Conservation (phyloP, 192 early-diverging fungal species). For the Rhizophagus sp. region DNA sequence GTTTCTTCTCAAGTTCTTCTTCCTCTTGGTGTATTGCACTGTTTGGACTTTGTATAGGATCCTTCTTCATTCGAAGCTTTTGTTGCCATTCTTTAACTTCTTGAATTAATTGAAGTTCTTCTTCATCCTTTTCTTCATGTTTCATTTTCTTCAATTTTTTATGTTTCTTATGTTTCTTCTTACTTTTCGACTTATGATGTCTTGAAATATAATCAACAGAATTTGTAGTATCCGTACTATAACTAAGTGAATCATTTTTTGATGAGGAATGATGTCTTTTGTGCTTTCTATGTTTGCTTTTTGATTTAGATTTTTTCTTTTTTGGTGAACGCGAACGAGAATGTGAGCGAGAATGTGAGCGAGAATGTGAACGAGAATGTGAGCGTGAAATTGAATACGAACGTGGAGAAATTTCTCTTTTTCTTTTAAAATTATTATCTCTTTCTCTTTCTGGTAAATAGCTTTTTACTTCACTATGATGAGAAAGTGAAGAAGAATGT, state of each 20-base stretch:
- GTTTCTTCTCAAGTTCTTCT: constrained; percentile 23
- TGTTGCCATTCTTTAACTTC: constrained; percentile 3
- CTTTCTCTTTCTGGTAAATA: neutral
- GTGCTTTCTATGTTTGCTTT: neutral
- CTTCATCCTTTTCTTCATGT: neutral
- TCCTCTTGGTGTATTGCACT: neutral
- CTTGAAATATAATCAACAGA: neutral
- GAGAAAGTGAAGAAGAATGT: neutral
- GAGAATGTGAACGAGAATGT: neutral
- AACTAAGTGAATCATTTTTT: neutral
- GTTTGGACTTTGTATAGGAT: neutral
- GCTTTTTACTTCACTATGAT: neutral
- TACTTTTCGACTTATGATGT: neutral
- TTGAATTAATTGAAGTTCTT: neutral
- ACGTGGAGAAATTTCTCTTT: neutral
- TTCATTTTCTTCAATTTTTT: neutral
- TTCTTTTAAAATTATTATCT: neutral
- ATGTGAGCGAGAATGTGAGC: neutral
- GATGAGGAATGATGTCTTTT: neutral
- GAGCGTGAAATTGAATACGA: neutral
- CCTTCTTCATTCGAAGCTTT: neutral
- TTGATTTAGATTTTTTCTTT: neutral
- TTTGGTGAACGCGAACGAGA: neutral
- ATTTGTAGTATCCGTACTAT: neutral
- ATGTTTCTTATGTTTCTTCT: neutral